A percentile compares a stretch with the other conserved stretches of the same genome.
These are phyloP conservation scores for Suhomyces maxii DNA, from an alignment of 1,139 yeast genomes.

Conservation along the genomic window DNA sequence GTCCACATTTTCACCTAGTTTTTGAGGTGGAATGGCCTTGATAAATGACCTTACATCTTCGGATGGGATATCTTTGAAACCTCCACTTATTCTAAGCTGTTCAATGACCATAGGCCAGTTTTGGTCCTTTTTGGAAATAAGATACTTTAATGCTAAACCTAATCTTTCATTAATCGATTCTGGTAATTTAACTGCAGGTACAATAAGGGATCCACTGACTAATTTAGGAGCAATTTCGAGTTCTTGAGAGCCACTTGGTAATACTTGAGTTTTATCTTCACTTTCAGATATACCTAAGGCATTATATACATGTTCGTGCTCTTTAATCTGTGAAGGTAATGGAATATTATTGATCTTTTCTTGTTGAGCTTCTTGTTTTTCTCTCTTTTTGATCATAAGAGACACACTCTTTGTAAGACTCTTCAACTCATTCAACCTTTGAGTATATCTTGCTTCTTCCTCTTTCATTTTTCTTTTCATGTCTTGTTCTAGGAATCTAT, in stretches of 20 bases:
- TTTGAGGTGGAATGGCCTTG: slow-evolving; percentile 42
- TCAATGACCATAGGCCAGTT: slow-evolving; percentile 59
- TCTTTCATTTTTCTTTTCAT: slow-evolving; percentile 16
- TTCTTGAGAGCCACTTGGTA: background rate
- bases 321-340: slow-evolving; percentile 22
- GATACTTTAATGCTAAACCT: slow-evolving; percentile 47
- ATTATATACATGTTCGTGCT: slow-evolving; percentile 19
- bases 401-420: slow-evolving; percentile 25
- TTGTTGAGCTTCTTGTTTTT: slow-evolving; percentile 14
- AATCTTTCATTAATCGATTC: slow-evolving; percentile 40
- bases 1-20: slow-evolving; percentile 37
- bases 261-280: background rate
- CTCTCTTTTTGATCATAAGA: slow-evolving; percentile 19
- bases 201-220: slow-evolving; percentile 13
- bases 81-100: slow-evolving; percentile 41
- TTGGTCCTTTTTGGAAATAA: slow-evolving; percentile 46
- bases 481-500: slow-evolving; percentile 21
- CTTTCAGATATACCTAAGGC: slow-evolving; percentile 9
- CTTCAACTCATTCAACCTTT: slow-evolving; percentile 20
- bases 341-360: slow-evolving; percentile 20
- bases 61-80: slow-evolving; percentile 38
- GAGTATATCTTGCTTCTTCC: slow-evolving; percentile 23
- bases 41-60: slow-evolving; percentile 45
- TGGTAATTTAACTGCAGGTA: slow-evolving; percentile 39
- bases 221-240: background rate